These are phyloP conservation scores for Mycena rebaudengoi DNA, from an alignment of 768 basidiomycete genomes.

Conservation along the genomic window DNA sequence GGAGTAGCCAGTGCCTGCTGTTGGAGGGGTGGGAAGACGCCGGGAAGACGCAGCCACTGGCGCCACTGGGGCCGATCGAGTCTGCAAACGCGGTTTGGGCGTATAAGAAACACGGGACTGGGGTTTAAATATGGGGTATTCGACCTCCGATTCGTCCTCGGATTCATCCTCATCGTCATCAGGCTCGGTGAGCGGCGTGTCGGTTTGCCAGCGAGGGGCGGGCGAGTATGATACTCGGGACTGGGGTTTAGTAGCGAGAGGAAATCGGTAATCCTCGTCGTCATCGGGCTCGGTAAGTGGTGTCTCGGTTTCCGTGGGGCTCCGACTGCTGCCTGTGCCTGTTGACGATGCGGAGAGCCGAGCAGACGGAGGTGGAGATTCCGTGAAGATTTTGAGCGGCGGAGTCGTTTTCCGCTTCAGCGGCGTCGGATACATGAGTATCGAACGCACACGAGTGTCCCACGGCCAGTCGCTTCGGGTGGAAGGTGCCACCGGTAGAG, in stretches of 20 bases:
- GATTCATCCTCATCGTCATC: slow-evolving; percentile 21
- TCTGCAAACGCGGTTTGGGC: no score
- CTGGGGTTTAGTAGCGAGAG: no score
- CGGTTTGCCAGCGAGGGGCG: no score
- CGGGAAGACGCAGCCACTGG: no score
- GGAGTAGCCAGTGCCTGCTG: no score
- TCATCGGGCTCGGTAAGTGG: slow-evolving; percentile 22
- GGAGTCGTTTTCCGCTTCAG: not conserved
- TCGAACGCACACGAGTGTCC: slow-evolving; percentile 26
- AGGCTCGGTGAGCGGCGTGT: slow-evolving; percentile 23
- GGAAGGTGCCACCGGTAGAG: not conserved
- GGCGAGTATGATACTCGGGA: not conserved
- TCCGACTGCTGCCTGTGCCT: slow-evolving; percentile 18
- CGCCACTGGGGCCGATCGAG: no score
- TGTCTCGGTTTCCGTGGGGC: slow-evolving; percentile 18
- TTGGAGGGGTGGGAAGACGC: no score
- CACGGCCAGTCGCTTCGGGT: slow-evolving; percentile 23
- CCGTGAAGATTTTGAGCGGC: slow-evolving; percentile 1
- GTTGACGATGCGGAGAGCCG: slow-evolving; percentile 14
- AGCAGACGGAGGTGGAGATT: slow-evolving; percentile 8
- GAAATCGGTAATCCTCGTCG: slow-evolving; percentile 20
- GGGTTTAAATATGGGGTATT: no score
- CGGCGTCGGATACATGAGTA: slow-evolving; percentile 15
- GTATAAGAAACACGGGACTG: not conserved
- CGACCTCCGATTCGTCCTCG: no score